Conservation (phyloP, 257 asterid genomes). For the Rehmannia glutinosa region DNA sequence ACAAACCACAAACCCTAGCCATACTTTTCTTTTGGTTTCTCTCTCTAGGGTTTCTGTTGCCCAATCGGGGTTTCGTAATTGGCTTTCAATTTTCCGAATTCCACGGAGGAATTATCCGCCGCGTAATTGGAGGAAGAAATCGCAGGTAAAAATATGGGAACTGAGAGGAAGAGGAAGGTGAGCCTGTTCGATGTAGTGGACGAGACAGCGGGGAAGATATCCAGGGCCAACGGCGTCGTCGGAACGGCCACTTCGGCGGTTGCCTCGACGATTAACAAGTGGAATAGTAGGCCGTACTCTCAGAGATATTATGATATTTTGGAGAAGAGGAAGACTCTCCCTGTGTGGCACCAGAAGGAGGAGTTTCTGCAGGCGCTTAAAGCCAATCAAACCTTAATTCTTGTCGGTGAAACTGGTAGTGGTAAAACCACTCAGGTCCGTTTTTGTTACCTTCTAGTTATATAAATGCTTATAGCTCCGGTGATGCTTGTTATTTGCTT, state of each 20-base stretch:
- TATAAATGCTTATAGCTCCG: too few species aligned
- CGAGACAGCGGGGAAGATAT: slow-evolving; percentile 50
- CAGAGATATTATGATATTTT: slow-evolving; percentile 71
- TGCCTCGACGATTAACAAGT: slow-evolving; percentile 38
- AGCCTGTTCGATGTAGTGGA: slow-evolving; percentile 92
- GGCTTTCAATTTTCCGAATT: too few species aligned
- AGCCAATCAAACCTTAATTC: slow-evolving; percentile 61
- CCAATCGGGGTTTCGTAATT: too few species aligned
- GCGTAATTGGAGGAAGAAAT: too few species aligned
- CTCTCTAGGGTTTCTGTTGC: too few species aligned
- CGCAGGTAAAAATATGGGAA: too few species aligned
- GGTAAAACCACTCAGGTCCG: slow-evolving; percentile 97
- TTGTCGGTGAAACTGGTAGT: slow-evolving; percentile 96
- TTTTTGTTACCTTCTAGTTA: too few species aligned
- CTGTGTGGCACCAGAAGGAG: slow-evolving; percentile 93
- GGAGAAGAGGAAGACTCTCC: slow-evolving; percentile 82
- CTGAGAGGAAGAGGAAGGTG: slow-evolving; percentile 94
- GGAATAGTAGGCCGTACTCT: slow-evolving; percentile 69
- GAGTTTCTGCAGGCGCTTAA: slow-evolving; percentile 69
- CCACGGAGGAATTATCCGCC: too few species aligned
- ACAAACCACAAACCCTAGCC: too few species aligned
- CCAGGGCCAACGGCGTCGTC: slow-evolving; percentile 35
- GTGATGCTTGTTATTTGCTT: too few species aligned
- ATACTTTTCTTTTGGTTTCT: too few species aligned
- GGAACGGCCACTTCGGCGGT: not conserved